Percentiles rank a stretch among this genome's conserved stretches.
phyloP scores from a whole-genome alignment of 805 yeast genomes.

The Komagataella pastoris region DNA sequence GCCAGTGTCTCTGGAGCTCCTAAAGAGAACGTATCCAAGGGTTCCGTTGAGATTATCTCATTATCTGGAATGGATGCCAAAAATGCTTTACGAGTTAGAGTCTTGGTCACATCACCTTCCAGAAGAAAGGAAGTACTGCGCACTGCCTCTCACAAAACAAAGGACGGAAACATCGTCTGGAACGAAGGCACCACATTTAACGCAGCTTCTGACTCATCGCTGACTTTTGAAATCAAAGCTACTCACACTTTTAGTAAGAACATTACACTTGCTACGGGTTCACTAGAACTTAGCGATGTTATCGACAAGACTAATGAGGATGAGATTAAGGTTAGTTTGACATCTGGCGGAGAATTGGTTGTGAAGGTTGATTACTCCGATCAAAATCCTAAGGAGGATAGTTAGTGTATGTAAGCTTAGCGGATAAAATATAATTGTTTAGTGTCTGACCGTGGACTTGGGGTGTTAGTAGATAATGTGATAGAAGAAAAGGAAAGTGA shows the following conservation, averaged over 20 bases:
- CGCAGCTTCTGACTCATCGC: constrained; percentile 44
- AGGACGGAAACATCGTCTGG: constrained; percentile 34
- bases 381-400: background rate
- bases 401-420: background rate
- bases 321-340: constrained; percentile 17
- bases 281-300: constrained; percentile 37
- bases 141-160: constrained; percentile 44
- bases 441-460: background rate
- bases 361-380: background rate
- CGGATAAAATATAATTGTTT: background rate
- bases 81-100: constrained; percentile 35
- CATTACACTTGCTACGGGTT: constrained; percentile 45
- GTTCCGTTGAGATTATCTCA: constrained; percentile 37
- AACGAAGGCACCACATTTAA: constrained; percentile 57
- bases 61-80: constrained; percentile 8
- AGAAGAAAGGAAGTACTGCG: constrained; percentile 47
- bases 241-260: constrained; percentile 68
- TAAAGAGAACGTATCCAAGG: constrained; percentile 16
- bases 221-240: constrained; percentile 48
- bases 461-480: no score
- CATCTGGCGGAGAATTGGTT: background rate
- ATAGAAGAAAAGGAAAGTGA: background rate
- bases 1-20: background rate
- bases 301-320: constrained; percentile 32
- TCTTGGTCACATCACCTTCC: constrained; percentile 22